A percentile compares a stretch with the other conserved stretches of the same genome.
Conservation (phyloP, 768 basidiomycete species). For the Leccinellum rugosiceps region DNA sequence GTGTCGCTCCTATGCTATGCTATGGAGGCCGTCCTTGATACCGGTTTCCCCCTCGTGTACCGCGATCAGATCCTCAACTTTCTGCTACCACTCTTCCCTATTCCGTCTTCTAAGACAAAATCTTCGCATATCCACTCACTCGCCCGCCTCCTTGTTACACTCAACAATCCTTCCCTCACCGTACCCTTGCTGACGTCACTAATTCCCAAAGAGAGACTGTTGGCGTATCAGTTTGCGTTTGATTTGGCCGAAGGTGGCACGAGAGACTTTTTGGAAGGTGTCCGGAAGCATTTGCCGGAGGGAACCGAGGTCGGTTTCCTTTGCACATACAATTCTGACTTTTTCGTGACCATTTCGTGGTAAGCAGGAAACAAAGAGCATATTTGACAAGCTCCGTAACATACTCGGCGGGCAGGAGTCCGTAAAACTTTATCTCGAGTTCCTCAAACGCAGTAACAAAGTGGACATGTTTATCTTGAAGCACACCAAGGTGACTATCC, state of each 20-base stretch:
- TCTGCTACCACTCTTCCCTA: constrained; percentile 83
- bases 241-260: constrained; percentile 93
- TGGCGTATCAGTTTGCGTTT: constrained; percentile 95
- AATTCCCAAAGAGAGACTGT: constrained; percentile 63
- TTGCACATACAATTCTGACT: neutral
- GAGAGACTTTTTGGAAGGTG: constrained; percentile 84
- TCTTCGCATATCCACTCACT: constrained; percentile 77
- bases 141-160: constrained; percentile 85
- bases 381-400: constrained; percentile 71
- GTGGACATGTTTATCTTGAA: constrained; percentile 90
- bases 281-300: constrained; percentile 66
- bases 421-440: constrained; percentile 91
- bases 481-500: constrained; percentile 70
- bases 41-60: constrained; percentile 82
- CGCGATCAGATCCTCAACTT: constrained; percentile 78
- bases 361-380: constrained; percentile 52
- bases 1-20: constrained; percentile 82
- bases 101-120: constrained; percentile 63
- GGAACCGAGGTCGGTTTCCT: constrained; percentile 53
- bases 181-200: constrained; percentile 71
- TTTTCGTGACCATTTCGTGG: constrained; percentile 10
- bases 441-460: constrained; percentile 92
- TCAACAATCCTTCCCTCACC: constrained; percentile 78
- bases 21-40: constrained; percentile 88
- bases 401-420: constrained; percentile 91